phyloP scores from a whole-genome alignment of 345 rosid species.

The Excoecaria cochinchinensis region DNA sequence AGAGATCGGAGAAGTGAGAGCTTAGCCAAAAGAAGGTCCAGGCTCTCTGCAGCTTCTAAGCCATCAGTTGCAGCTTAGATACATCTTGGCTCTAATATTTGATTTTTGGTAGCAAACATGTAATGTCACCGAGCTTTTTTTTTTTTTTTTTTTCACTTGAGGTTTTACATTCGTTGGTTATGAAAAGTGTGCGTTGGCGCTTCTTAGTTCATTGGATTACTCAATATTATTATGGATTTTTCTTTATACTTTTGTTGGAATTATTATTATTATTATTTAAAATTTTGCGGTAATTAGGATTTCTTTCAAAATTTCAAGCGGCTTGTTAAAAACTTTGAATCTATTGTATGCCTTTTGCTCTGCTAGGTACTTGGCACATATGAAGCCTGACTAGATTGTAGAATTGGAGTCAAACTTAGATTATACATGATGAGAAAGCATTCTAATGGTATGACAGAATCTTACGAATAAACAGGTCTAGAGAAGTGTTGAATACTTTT shows the following conservation, averaged over 20 bases:
- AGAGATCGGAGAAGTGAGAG: slow-evolving; percentile 32
- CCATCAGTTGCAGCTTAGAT: slow-evolving; percentile 28
- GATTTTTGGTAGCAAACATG: slow-evolving; percentile 15
- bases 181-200: not conserved
- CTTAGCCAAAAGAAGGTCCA: slow-evolving; percentile 30
- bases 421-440: too few relatives aligned
- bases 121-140: not conserved
- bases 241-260: not conserved
- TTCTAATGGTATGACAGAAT: too few relatives aligned
- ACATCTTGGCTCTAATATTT: not conserved
- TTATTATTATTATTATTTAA: too few relatives aligned
- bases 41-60: slow-evolving; percentile 30
- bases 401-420: too few relatives aligned
- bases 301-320: too few relatives aligned
- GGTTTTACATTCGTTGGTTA: not conserved
- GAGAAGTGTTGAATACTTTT: too few relatives aligned
- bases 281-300: too few relatives aligned
- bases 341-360: too few relatives aligned
- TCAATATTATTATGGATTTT: not conserved
- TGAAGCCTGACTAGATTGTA: too few relatives aligned
- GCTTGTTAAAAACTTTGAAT: too few relatives aligned
- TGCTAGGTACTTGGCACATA: too few relatives aligned
- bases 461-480: too few relatives aligned
- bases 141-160: not conserved
- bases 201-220: not conserved